Percentiles rank a stretch among this genome's conserved stretches.
These are phyloP conservation scores for Vaccinium corymbosum DNA, from an alignment of 148 eudicot genomes.

Conservation along the genomic window DNA sequence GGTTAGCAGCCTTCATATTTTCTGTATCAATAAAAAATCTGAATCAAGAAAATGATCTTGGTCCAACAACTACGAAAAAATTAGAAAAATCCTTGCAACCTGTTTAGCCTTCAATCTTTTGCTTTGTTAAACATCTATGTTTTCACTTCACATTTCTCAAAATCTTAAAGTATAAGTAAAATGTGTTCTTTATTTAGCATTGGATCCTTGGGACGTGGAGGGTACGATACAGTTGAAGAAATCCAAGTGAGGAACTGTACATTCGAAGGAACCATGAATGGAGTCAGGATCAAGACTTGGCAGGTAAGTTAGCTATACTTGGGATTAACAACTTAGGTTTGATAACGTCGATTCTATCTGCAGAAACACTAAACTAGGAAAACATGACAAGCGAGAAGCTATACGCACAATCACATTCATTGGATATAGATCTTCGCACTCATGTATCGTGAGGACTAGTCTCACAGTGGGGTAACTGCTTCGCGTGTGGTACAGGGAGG, in stretches of 20 bases:
- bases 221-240: constrained; percentile 31
- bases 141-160: background rate
- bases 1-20: constrained; percentile 19
- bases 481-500: constrained; percentile 31
- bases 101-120: background rate
- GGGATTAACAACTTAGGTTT: background rate
- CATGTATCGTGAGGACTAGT: no score
- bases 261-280: constrained; percentile 28
- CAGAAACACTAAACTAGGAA: no score
- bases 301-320: constrained; percentile 24
- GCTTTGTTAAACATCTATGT: no score
- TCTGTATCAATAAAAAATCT: background rate
- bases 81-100: background rate
- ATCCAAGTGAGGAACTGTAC: constrained; percentile 33
- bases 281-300: constrained; percentile 39
- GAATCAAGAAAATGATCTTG: background rate
- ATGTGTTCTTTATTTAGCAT: constrained; percentile 24
- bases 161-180: background rate
- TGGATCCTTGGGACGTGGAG: constrained; percentile 33
- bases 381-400: no score
- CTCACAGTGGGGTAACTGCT: background rate
- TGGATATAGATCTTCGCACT: no score
- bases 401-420: no score
- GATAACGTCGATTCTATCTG: background rate
- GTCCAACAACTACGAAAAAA: background rate